Evolutionary conservation across 768 basidiomycete genomes (phyloP).

Genomic region (Tubosaeta brunneosetosa): DNA sequence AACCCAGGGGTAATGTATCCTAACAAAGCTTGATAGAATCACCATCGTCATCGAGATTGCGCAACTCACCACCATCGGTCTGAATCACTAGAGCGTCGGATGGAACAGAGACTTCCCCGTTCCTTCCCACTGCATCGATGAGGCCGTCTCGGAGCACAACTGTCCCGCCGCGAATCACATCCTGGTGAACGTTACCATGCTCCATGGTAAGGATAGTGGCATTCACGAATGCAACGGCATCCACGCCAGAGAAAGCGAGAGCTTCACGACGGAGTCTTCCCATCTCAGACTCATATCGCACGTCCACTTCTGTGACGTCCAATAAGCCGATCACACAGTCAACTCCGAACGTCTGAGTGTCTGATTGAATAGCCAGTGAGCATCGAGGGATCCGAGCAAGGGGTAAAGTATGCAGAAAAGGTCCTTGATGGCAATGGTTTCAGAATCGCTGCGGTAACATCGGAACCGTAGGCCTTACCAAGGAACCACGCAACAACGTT

Average conservation of each 20-base stretch:
- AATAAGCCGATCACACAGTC: slow-evolving; percentile 54
- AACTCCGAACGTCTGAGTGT: slow-evolving; percentile 55
- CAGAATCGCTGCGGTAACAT: neutral
- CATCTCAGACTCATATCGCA: slow-evolving; percentile 60
- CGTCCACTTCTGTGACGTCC: slow-evolving; percentile 53
- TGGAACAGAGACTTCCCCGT: slow-evolving; percentile 32
- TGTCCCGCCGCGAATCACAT: slow-evolving; percentile 50
- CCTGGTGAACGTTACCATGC: slow-evolving; percentile 42
- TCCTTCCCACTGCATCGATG: slow-evolving; percentile 45
- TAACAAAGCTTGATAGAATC: slow-evolving; percentile 20
- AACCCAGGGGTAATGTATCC: slow-evolving; percentile 68
- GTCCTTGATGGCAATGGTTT: slow-evolving; percentile 9
- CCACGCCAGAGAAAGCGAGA: slow-evolving; percentile 18
- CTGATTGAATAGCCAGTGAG: slow-evolving; percentile 42
- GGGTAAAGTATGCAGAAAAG: slow-evolving; percentile 48
- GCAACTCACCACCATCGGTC: slow-evolving; percentile 53
- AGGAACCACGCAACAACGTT: slow-evolving; percentile 69
- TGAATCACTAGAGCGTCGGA: slow-evolving; percentile 46
- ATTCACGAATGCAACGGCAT: slow-evolving; percentile 57
- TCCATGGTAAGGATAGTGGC: slow-evolving; percentile 71
- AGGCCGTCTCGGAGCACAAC: slow-evolving; percentile 54
- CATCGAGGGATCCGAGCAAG: slow-evolving; percentile 50
- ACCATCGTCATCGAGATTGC: neutral
- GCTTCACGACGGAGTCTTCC: slow-evolving; percentile 54
- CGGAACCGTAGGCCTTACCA: slow-evolving; percentile 38